A percentile compares a stretch with the other conserved stretches of the same genome.
These are phyloP conservation scores for Ichthyophthirius multifiliis DNA, from an alignment of 169 alveolate genomes.

Conservation along the genomic window DNA sequence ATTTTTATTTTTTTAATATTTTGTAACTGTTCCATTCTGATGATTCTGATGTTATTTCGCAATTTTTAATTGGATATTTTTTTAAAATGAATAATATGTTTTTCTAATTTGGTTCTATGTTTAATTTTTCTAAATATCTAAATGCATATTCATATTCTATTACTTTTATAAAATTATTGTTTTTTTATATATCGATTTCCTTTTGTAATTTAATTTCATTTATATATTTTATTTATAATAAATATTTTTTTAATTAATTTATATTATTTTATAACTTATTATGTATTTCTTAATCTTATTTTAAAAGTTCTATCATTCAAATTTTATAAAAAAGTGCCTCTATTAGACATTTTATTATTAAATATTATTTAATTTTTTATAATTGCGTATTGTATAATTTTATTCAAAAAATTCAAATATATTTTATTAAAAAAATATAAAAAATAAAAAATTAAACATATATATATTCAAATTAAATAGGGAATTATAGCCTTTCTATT, in stretches of 20 bases:
- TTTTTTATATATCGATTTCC: conserved; percentile 7
- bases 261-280: background rate
- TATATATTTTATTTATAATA: too few species aligned
- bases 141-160: conserved; percentile 5
- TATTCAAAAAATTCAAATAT: background rate
- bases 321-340: background rate
- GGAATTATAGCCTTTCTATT: conserved; percentile 91
- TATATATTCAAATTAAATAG: conserved; percentile 71
- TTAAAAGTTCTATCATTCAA: conserved; percentile 1
- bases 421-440: background rate
- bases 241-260: background rate
- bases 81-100: background rate
- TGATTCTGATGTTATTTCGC: background rate
- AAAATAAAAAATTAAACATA: background rate
- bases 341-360: background rate
- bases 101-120: background rate
- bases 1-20: background rate
- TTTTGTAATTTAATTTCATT: background rate
- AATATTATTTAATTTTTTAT: background rate
- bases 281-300: background rate
- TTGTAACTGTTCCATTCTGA: conserved; percentile 1
- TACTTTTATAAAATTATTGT: conserved; percentile 9
- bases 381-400: background rate
- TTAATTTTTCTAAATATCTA: conserved; percentile 6
- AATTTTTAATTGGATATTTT: conserved; percentile 8